Percentiles rank a stretch among this genome's conserved stretches.
phyloP scores from a whole-genome alignment of 2,329 filamentous ascomycete genomes.

The Eutypa lata region DNA sequence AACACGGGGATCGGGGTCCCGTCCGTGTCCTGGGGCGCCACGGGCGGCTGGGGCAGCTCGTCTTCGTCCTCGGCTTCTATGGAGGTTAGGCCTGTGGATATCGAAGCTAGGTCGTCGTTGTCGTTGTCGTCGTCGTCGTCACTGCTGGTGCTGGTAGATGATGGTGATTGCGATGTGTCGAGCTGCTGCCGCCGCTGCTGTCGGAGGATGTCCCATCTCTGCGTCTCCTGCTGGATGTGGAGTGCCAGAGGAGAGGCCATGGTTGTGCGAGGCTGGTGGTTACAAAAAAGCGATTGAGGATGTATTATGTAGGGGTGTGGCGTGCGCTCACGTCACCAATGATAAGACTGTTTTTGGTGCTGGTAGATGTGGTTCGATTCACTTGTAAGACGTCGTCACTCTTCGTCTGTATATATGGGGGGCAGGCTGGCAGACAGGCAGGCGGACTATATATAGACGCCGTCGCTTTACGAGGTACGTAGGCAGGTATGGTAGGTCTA shows the following conservation, averaged over 20 bases:
- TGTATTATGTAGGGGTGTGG: too few relatives aligned
- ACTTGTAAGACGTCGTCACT: too few relatives aligned
- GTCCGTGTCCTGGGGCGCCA: conserved; percentile 16
- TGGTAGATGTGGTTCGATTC: too few relatives aligned
- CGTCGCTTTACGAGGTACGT: too few relatives aligned
- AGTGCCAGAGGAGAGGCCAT: not conserved
- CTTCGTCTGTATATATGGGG: too few relatives aligned
- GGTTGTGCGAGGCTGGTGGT: not conserved
- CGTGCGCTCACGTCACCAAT: too few relatives aligned
- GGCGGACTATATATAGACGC: too few relatives aligned
- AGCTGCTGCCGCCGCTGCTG: not conserved
- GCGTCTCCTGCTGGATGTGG: not conserved
- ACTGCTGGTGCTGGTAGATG: too few relatives aligned
- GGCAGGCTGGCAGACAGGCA: too few relatives aligned
- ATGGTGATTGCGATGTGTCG: not conserved
- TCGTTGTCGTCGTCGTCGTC: not conserved
- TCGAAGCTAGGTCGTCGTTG: conserved; percentile 14
- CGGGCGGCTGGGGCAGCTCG: conserved; percentile 8
- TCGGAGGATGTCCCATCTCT: not conserved
- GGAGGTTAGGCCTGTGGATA: conserved; percentile 20
- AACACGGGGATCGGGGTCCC: conserved; percentile 25
- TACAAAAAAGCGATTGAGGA: not conserved
- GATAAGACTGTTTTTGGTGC: too few relatives aligned
- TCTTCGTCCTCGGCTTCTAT: conserved; percentile 23
- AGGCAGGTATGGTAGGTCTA: too few relatives aligned